These are phyloP conservation scores for Oryza coarctata DNA, from an alignment of 176 grass and related monocot species.

Conservation along the genomic window DNA sequence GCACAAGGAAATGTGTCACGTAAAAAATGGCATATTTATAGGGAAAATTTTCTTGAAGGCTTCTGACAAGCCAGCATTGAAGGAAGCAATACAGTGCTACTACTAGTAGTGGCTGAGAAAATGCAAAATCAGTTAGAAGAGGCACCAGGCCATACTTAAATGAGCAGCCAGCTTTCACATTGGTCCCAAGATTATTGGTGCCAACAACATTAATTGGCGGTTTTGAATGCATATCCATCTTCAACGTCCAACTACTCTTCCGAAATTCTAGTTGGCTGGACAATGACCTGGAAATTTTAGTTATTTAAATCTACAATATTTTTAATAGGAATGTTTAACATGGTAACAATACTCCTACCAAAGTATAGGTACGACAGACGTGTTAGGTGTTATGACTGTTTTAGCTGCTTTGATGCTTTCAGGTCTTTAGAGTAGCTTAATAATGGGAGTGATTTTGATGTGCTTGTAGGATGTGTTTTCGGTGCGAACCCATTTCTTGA, in stretches of 20 bases:
- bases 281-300: neutral
- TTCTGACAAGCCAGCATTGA: neutral
- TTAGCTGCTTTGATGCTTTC: neutral
- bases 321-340: neutral
- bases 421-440: too few species aligned
- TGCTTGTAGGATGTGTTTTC: too few species aligned
- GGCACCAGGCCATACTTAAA: constrained; percentile 3
- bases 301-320: neutral
- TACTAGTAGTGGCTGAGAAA: neutral
- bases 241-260: neutral
- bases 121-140: neutral
- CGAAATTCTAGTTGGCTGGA: constrained; percentile 1
- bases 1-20: neutral
- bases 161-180: constrained; percentile 6
- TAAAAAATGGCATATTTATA: neutral
- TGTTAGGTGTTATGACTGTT: neutral
- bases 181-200: constrained; percentile 22
- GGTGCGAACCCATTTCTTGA: too few species aligned
- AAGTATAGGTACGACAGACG: too few species aligned
- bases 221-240: constrained; percentile 10
- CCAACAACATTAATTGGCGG: constrained; percentile 22
- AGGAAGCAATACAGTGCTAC: neutral
- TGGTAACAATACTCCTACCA: neutral
- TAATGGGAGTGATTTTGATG: too few species aligned
- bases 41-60: neutral